These are phyloP conservation scores for Xylaria scruposa DNA, from an alignment of 495 filamentous ascomycete genomes.

Conservation along the genomic window DNA sequence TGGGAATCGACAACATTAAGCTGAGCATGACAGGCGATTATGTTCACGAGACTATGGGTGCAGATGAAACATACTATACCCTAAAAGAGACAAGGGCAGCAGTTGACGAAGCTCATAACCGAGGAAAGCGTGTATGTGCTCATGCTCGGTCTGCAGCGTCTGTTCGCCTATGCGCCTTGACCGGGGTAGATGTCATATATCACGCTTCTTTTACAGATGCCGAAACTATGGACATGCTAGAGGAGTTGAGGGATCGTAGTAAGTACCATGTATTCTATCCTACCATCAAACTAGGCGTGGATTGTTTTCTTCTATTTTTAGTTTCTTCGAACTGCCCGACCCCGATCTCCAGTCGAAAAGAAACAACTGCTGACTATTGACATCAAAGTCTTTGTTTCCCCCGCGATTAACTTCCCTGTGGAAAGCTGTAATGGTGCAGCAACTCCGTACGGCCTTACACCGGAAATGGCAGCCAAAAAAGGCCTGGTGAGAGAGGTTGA, in stretches of 20 bases:
- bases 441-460: conserved; percentile 52
- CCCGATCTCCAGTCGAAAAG: neutral
- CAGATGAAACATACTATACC: conserved; percentile 57
- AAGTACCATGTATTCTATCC: neutral
- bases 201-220: conserved; percentile 59
- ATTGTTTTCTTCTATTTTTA: neutral
- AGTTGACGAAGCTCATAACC: conserved; percentile 58
- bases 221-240: conserved; percentile 56
- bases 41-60: conserved; percentile 49
- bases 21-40: conserved; percentile 60
- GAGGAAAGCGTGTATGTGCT: conserved; percentile 54
- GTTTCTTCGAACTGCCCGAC: too few species aligned
- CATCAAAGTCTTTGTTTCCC: conserved; percentile 52
- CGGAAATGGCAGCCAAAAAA: conserved; percentile 52
- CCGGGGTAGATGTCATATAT: conserved; percentile 61
- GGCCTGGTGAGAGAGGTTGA: conserved; percentile 56
- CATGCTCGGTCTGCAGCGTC: conserved; percentile 58
- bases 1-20: conserved; percentile 61
- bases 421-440: conserved; percentile 47
- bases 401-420: conserved; percentile 55
- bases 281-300: neutral
- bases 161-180: conserved; percentile 53
- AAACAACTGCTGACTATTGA: neutral
- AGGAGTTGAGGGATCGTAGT: conserved; percentile 45
- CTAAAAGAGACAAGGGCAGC: conserved; percentile 58